Percentiles rank a stretch among this genome's conserved stretches.
Evolutionary conservation across 768 basidiomycete species (phyloP).

Genomic region (Boletus rex-veris): DNA sequence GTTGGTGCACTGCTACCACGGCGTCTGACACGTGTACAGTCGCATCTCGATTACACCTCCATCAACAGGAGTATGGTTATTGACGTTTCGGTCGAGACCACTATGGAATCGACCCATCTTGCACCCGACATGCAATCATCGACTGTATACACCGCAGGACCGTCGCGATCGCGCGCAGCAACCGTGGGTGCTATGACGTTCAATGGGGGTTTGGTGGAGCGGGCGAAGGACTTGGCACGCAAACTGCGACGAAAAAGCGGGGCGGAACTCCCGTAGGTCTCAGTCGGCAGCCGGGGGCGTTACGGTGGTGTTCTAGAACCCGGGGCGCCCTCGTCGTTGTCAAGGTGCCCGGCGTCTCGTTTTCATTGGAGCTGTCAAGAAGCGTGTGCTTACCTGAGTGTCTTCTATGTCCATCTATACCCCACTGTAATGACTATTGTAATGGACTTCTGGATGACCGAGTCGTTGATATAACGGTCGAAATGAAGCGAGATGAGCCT

Average conservation of each 20-base stretch:
- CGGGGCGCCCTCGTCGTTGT: slow-evolving; percentile 21
- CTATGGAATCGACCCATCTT: slow-evolving; percentile 9
- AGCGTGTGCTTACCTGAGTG: slow-evolving; percentile 13
- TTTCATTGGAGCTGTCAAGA: slow-evolving; percentile 12
- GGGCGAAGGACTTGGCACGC: slow-evolving; percentile 41
- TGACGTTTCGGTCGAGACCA: slow-evolving; percentile 49
- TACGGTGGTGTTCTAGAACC: slow-evolving; percentile 19
- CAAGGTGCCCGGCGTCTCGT: slow-evolving; percentile 23
- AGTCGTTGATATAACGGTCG: slow-evolving; percentile 14
- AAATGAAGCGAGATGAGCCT: slow-evolving; percentile 19
- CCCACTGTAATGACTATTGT: slow-evolving; percentile 13
- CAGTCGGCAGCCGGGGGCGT: slow-evolving; percentile 4
- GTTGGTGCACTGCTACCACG: slow-evolving; percentile 44
- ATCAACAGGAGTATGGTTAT: slow-evolving; percentile 37
- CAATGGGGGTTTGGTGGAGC: slow-evolving; percentile 31
- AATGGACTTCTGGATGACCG: slow-evolving; percentile 10
- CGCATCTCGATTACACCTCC: slow-evolving; percentile 35
- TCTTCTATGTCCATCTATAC: slow-evolving; percentile 27
- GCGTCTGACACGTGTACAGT: slow-evolving; percentile 42
- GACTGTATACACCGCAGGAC: slow-evolving; percentile 19
- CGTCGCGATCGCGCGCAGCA: slow-evolving; percentile 37
- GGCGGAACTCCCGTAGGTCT: slow-evolving; percentile 7
- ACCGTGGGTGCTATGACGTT: slow-evolving; percentile 28
- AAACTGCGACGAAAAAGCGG: slow-evolving; percentile 42
- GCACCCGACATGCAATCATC: slow-evolving; percentile 9